A percentile compares a stretch with the other conserved stretches of the same genome.
phyloP scores from a whole-genome alignment of 2,329 filamentous ascomycete species.

The Pseudofabraea citricarpa region DNA sequence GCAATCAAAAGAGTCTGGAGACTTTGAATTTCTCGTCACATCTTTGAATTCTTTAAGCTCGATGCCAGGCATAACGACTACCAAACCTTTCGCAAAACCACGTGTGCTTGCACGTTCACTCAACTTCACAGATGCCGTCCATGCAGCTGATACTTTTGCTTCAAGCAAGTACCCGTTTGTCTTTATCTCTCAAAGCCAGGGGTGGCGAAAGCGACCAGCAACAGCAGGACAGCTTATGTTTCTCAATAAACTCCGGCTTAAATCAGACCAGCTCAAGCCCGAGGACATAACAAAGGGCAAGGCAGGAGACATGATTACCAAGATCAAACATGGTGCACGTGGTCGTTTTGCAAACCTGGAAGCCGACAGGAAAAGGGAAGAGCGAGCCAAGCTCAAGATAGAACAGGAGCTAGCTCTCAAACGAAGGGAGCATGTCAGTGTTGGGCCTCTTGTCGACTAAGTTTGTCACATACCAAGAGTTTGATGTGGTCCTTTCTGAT shows the following conservation, averaged over 20 bases:
- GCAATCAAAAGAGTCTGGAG: slow-evolving; percentile 14
- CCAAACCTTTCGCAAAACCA: slow-evolving; percentile 63
- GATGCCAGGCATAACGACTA: slow-evolving; percentile 34
- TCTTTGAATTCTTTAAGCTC: slow-evolving; percentile 24
- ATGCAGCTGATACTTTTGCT: slow-evolving; percentile 80
- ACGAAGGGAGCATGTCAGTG: slow-evolving; percentile 46
- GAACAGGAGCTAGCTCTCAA: slow-evolving; percentile 36
- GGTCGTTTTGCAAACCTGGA: slow-evolving; percentile 53
- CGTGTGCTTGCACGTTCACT: slow-evolving; percentile 60
- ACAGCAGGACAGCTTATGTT: slow-evolving; percentile 62
- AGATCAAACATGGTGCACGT: slow-evolving; percentile 77
- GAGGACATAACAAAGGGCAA: slow-evolving; percentile 69
- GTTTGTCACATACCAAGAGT: no score
- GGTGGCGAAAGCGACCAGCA: slow-evolving; percentile 67
- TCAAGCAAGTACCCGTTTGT: slow-evolving; percentile 57
- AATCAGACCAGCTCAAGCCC: slow-evolving; percentile 47
- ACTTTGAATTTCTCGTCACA: slow-evolving; percentile 29
- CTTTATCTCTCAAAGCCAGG: slow-evolving; percentile 61
- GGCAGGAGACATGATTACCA: slow-evolving; percentile 88
- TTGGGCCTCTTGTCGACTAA: slow-evolving; percentile 58
- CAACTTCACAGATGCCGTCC: slow-evolving; percentile 71
- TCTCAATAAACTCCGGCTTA: slow-evolving; percentile 59
- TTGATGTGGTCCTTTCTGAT: no score
- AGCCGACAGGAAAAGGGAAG: slow-evolving; percentile 45
- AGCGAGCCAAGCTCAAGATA: slow-evolving; percentile 30